These are phyloP conservation scores for Nakaseomyces sp. DNA, from an alignment of 1,139 yeast genomes.

Conservation along the genomic window DNA sequence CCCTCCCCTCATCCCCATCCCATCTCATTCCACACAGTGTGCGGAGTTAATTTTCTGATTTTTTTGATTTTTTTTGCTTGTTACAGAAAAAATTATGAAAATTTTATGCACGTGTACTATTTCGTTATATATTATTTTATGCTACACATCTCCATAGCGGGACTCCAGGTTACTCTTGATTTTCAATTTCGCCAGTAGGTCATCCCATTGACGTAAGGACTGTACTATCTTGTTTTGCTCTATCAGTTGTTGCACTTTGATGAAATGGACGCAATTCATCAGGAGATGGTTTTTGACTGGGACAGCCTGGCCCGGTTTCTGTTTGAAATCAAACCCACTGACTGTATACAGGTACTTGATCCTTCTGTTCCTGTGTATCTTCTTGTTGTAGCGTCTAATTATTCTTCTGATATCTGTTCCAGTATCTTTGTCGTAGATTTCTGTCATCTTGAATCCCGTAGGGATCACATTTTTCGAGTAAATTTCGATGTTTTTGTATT, in stretches of 20 bases:
- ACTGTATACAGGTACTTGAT: slow-evolving; percentile 21
- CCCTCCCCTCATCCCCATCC: too few species aligned
- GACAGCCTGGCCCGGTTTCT: slow-evolving; percentile 22
- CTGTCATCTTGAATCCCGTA: slow-evolving; percentile 15
- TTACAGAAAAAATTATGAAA: too few species aligned
- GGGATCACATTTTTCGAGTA: slow-evolving; percentile 16
- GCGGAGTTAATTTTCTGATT: slow-evolving; percentile 8
- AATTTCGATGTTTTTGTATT: slow-evolving; percentile 22
- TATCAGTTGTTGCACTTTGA: slow-evolving; percentile 8
- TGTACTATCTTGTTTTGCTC: slow-evolving; percentile 8
- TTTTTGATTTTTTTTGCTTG: slow-evolving; percentile 9
- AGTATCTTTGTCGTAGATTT: slow-evolving; percentile 1
- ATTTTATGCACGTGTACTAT: not conserved
- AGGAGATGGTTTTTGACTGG: slow-evolving; percentile 18
- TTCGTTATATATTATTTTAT: not conserved
- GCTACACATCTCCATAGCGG: slow-evolving; percentile 12
- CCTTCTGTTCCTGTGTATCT: not conserved
- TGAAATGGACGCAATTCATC: slow-evolving; percentile 13
- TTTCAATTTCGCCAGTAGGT: slow-evolving; percentile 11
- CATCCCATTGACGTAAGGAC: slow-evolving; percentile 13
- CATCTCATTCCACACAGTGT: too few species aligned
- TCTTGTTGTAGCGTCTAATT: slow-evolving; percentile 12
- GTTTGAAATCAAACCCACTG: slow-evolving; percentile 24
- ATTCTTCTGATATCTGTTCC: slow-evolving; percentile 6
- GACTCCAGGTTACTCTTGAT: slow-evolving; percentile 12